Evolutionary conservation across 2,329 filamentous ascomycete species (phyloP), one percentile per base, ranked within the genome.

Genomic region (Xylaria sp.): DNA sequence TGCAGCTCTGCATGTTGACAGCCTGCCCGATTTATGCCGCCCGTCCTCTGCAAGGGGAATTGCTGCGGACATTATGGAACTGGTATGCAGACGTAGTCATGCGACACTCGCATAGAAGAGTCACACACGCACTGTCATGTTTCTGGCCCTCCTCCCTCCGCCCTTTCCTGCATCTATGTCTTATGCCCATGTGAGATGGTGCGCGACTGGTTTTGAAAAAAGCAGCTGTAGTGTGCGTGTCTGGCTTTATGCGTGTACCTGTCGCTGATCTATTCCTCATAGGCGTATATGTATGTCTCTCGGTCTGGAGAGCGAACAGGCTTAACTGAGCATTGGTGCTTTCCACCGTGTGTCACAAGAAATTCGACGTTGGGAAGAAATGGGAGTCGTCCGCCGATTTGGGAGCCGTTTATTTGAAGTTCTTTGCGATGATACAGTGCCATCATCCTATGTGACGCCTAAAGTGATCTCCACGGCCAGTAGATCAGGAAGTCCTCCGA

Each of bases 151-250:
- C 46, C 56, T 62, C 20, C 20, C 41, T 46, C 41, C 41, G 18
- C 15, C 41, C 7, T 46, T 7, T 36, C 33, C 33, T 41, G 62
- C 58, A 56, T 28, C 28, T 20, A 49, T 69, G 69, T 71, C 69
- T 71, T 55, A 60, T 5, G 46, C 55, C 67, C 67, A 71, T 71
- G 69, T 64, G 69, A 71, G 54, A 67, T 69, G 43, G 49, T 61
- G 55, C 41, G 43, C 52, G 46, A 63, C 60, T 60, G 31, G 60
- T 8, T 46, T 25, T 64, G 60, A 43, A 43, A 43, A 63, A 39
- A 43, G 18, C 18, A 41, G 39, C 43, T 28, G 28, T 28, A 28
- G 46, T 41, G 51, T 49, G 46, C 31, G 20, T 13, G 36, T n/a
- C 49, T 51, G 55, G 55, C 39, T 49, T 61, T 23, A 55, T 33